Evolutionary conservation across 2,329 filamentous ascomycete species (phyloP).

Genomic region (Chaetomium strumarium): DNA sequence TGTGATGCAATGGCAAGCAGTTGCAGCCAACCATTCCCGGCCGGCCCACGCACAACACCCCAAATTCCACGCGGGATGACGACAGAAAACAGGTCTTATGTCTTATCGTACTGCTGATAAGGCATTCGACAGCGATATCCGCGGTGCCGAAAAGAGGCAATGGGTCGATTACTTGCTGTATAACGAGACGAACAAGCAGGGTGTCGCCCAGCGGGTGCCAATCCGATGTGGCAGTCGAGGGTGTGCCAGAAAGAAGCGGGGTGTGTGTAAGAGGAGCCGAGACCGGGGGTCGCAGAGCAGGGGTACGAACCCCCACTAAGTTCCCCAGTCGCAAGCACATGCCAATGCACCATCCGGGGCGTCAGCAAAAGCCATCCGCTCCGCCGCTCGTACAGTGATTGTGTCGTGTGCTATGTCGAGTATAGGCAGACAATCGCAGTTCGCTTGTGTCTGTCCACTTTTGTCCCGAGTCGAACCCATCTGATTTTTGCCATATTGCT

Average conservation of each 20-base stretch:
- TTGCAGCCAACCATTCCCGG: constrained; percentile 20
- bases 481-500: too few relatives aligned
- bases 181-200: not conserved
- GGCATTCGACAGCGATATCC: not conserved
- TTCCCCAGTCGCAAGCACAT: constrained; percentile 3
- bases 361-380: not conserved
- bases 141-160: not conserved
- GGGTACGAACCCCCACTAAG: constrained; percentile 1
- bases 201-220: not conserved
- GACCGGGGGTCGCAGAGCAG: not conserved
- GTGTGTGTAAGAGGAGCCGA: not conserved
- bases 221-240: not conserved
- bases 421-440: too few relatives aligned
- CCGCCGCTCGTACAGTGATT: not conserved
- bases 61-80: constrained; percentile 26
- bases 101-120: constrained; percentile 22
- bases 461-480: too few relatives aligned
- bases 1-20: constrained; percentile 22
- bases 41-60: constrained; percentile 16
- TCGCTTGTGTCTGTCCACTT: too few relatives aligned
- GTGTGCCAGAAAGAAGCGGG: not conserved
- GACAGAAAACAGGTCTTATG: constrained; percentile 23
- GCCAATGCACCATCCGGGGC: constrained; percentile 1
- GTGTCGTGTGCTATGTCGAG: not conserved
- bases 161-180: not conserved